Conservation (phyloP, 306 rosid species). For the Cicer chorassanicum region DNA sequence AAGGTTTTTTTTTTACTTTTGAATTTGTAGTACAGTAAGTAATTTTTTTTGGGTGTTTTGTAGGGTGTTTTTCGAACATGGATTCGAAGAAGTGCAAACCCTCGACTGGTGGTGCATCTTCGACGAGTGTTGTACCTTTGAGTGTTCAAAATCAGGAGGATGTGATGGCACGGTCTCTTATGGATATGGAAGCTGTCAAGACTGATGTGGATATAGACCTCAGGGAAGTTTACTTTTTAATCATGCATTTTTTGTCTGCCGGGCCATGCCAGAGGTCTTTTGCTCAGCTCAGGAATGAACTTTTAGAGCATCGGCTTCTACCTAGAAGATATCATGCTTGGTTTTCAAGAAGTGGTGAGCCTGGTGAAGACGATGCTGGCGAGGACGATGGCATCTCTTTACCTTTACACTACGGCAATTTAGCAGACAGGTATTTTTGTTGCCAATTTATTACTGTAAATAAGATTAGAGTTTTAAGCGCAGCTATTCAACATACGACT, state of each 20-base stretch:
- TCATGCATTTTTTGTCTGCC: slow-evolving; percentile 76
- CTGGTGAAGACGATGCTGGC: slow-evolving; percentile 51
- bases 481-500: neutral
- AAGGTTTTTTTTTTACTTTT: slow-evolving; percentile 28
- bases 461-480: slow-evolving; percentile 14
- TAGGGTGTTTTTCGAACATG: slow-evolving; percentile 57
- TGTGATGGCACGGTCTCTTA: slow-evolving; percentile 54
- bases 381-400: slow-evolving; percentile 69
- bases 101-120: slow-evolving; percentile 55
- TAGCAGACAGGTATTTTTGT: slow-evolving; percentile 68
- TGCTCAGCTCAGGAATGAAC: slow-evolving; percentile 67
- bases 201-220: slow-evolving; percentile 68
- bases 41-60: slow-evolving; percentile 27
- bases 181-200: slow-evolving; percentile 47
- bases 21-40: slow-evolving; percentile 5
- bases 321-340: slow-evolving; percentile 95
- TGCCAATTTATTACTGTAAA: slow-evolving; percentile 22
- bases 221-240: slow-evolving; percentile 78
- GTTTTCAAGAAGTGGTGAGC: slow-evolving; percentile 71
- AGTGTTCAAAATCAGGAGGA: slow-evolving; percentile 59
- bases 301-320: slow-evolving; percentile 77
- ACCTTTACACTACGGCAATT: slow-evolving; percentile 65
- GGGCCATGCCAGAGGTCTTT: slow-evolving; percentile 84
- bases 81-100: slow-evolving; percentile 63
- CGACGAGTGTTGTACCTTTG: slow-evolving; percentile 50